Base-by-base conservation (phyloP, 805 yeast genomes). In the Cyberlindnera xylosilytica region DNA sequence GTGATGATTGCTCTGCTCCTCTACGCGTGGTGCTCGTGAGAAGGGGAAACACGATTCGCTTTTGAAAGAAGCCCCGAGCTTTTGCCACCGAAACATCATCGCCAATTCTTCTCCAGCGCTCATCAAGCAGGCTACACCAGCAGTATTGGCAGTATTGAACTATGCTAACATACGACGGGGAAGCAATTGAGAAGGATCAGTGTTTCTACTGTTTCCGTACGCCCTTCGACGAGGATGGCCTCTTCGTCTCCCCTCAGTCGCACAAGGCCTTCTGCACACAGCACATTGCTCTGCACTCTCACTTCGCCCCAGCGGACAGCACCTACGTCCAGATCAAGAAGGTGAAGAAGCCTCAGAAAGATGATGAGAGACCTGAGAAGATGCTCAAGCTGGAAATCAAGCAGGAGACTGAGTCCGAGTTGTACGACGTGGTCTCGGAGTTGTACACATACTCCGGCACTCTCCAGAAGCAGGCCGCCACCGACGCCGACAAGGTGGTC, bases 201-300 rank as follows among this genome's bases (percentile, higher is more conserved):
- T 90, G 97, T 59, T 84, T 85, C 67, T 91, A 77, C 64, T 83
- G 90, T 40, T 91, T 84, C 57, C 91, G 81, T 47, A 79, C 87
- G 0, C 76, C 87, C 4, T 64, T 66, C 39, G 76, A 74, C 37
- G 49, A 53, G 1, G 36, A 59, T 6, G 95, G 95, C 1, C 60
- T 91, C 15, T 90, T 85, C 55, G 76, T 90, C 12, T 90, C 97
- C 49, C 66, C 93, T 38, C 52, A 65, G 2, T 83, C 95, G 52
- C 87, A 75, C 61, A 85, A 83, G 41, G 79, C 88, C 6, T 86
- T 84, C 38, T 76, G 84, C 37, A 68, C 79, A 35, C 68, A 76
- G 50, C 88, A 83, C 58, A 72, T 90, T 0, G 50, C 53, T 5
- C 64, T 74, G 36, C 97, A 91, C 59, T 62, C 64, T 43, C 59